Percentiles rank a stretch among this genome's conserved stretches.
phyloP scores from a whole-genome alignment of 2,329 filamentous ascomycete genomes.

The Dothiorella sarmentorum region DNA sequence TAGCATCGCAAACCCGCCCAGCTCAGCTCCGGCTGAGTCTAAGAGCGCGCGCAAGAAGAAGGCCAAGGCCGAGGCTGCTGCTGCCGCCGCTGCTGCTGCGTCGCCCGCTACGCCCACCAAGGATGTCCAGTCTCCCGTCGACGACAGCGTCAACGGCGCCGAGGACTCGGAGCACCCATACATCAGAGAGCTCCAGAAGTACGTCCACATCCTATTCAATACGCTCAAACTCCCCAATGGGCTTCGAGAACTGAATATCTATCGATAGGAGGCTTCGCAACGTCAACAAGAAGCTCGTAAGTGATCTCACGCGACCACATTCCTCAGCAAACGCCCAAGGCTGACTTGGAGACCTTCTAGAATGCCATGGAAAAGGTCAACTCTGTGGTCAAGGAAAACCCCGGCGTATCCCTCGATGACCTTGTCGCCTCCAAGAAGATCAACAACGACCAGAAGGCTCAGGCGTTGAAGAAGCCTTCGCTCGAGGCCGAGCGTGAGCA shows the following conservation, averaged over 20 bases:
- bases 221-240: neutral
- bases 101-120: constrained; percentile 22
- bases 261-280: constrained; percentile 76
- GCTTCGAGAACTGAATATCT: neutral
- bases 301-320: constrained; percentile 34
- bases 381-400: constrained; percentile 64
- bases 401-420: constrained; percentile 68
- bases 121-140: constrained; percentile 3
- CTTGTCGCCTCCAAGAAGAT: constrained; percentile 69
- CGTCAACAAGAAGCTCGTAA: constrained; percentile 88
- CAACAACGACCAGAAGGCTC: constrained; percentile 75
- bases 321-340: constrained; percentile 15
- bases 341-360: constrained; percentile 42
- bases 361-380: constrained; percentile 71
- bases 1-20: constrained; percentile 60
- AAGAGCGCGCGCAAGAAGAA: constrained; percentile 55
- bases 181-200: constrained; percentile 90
- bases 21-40: constrained; percentile 54
- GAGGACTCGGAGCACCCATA: constrained; percentile 72
- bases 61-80: constrained; percentile 42
- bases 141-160: constrained; percentile 46
- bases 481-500: constrained; percentile 66
- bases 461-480: constrained; percentile 71
- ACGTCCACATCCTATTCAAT: constrained; percentile 37
- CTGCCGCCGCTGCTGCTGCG: constrained; percentile 33